A percentile compares a stretch with the other conserved stretches of the same genome.
These are phyloP conservation scores for Neonectria coccinea DNA, from an alignment of 2,329 filamentous ascomycete species.

Conservation along the genomic window DNA sequence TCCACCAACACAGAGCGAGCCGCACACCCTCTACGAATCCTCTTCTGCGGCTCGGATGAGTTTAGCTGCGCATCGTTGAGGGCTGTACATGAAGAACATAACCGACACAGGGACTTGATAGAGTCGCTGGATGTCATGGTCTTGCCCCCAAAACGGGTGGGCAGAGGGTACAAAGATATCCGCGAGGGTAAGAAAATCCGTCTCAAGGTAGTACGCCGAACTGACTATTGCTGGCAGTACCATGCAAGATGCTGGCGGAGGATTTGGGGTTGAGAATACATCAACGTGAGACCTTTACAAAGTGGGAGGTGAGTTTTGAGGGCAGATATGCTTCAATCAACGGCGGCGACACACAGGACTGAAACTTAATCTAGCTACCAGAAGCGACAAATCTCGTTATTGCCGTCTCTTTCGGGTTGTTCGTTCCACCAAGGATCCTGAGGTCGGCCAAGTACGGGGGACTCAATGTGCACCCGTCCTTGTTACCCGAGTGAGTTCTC, in stretches of 20 bases:
- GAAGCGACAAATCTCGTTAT: constrained; percentile 79
- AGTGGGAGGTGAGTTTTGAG: constrained; percentile 73
- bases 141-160: constrained; percentile 80
- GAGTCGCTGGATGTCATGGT: constrained; percentile 88
- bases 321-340: background rate
- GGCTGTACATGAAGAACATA: constrained; percentile 73
- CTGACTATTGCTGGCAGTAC: constrained; percentile 64
- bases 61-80: constrained; percentile 85
- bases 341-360: constrained; percentile 9
- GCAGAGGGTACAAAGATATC: constrained; percentile 78
- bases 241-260: constrained; percentile 75
- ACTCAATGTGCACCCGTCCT: constrained; percentile 91
- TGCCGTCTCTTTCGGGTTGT: constrained; percentile 93
- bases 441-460: constrained; percentile 81
- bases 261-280: constrained; percentile 76
- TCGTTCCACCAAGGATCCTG: constrained; percentile 84
- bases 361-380: constrained; percentile 61
- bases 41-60: constrained; percentile 94
- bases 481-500: constrained; percentile 79
- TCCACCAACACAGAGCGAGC: constrained; percentile 33
- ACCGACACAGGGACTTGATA: constrained; percentile 65
- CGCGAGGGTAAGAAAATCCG: constrained; percentile 66
- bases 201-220: background rate
- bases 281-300: constrained; percentile 82
- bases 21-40: constrained; percentile 77